These are phyloP conservation scores for Phytophthora constricta DNA, from an alignment of 352 stramenopile genomes.

Conservation along the genomic window DNA sequence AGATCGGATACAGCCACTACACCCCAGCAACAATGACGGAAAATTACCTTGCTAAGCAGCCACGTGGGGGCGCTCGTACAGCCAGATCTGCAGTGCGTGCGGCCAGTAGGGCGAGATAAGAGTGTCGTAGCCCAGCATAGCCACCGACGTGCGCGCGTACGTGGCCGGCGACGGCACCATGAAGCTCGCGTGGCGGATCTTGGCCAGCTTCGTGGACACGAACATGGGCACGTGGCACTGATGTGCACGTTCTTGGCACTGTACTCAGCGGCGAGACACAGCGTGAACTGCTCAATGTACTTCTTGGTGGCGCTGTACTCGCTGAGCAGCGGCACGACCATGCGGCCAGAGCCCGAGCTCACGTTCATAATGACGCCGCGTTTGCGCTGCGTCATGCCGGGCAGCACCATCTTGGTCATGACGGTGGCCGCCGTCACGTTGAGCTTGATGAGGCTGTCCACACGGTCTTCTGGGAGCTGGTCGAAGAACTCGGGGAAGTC, in stretches of 20 bases:
- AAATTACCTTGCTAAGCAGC: constrained; percentile 81
- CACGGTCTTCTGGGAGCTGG: constrained; percentile 94
- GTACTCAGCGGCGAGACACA: constrained; percentile 96
- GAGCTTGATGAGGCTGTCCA: constrained; percentile 93
- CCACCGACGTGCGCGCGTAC: constrained; percentile 93
- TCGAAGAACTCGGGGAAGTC: constrained; percentile 98
- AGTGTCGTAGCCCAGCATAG: constrained; percentile 93
- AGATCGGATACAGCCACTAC: not conserved
- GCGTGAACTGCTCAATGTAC: constrained; percentile 97
- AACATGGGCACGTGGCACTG: constrained; percentile 99
- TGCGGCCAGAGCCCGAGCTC: constrained; percentile 94
- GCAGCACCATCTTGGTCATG: constrained; percentile 89
- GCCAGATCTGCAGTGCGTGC: constrained; percentile 96
- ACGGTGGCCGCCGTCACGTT: constrained; percentile 79
- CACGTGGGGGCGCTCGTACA: constrained; percentile 92
- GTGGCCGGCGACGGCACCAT: constrained; percentile 91
- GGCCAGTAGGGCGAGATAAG: constrained; percentile 95
- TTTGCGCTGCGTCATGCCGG: constrained; percentile 95
- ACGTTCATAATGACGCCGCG: constrained; percentile 98
- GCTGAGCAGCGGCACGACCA: constrained; percentile 95
- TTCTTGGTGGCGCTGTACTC: constrained; percentile 98
- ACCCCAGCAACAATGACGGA: constrained; percentile 27
- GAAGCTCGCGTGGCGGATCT: constrained; percentile 96
- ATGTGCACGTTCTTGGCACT: constrained; percentile 92
- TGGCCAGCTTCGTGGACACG: constrained; percentile 98